Conservation (phyloP, 2,329 filamentous ascomycete genomes). For the Sphaceloma murrayae region DNA sequence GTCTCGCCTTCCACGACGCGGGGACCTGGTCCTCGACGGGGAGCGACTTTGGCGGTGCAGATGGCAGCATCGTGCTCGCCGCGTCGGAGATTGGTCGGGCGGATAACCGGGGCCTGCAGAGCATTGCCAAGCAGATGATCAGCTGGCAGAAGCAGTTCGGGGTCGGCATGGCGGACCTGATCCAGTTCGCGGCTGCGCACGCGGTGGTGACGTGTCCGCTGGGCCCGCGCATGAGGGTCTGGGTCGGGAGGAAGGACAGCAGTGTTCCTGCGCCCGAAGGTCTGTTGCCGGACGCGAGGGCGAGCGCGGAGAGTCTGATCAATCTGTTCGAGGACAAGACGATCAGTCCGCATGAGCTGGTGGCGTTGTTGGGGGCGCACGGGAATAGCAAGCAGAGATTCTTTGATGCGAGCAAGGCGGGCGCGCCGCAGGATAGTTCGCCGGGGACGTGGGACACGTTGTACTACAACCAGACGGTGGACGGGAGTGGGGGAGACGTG, state of each 20-base stretch:
- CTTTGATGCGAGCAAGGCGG: slow-evolving; percentile 26
- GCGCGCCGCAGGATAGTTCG: slow-evolving; percentile 31
- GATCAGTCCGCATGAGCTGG: slow-evolving; percentile 31
- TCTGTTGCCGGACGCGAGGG: slow-evolving; percentile 28
- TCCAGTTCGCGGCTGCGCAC: slow-evolving; percentile 32
- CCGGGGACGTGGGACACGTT: slow-evolving; percentile 32
- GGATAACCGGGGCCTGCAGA: slow-evolving; percentile 27
- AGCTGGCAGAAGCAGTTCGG: slow-evolving; percentile 25
- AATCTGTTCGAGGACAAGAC: slow-evolving; percentile 33
- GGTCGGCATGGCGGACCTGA: slow-evolving; percentile 32
- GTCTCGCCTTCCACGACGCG: slow-evolving; percentile 42
- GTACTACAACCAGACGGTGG: slow-evolving; percentile 30
- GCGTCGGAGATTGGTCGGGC: slow-evolving; percentile 32
- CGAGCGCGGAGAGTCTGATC: slow-evolving; percentile 29
- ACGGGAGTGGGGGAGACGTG: slow-evolving; percentile 26
- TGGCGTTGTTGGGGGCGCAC: slow-evolving; percentile 32
- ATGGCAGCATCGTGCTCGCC: slow-evolving; percentile 38
- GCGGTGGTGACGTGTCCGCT: slow-evolving; percentile 33
- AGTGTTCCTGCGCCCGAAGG: slow-evolving; percentile 28
- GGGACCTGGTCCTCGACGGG: slow-evolving; percentile 35
- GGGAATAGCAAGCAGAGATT: slow-evolving; percentile 32
- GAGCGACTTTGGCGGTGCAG: slow-evolving; percentile 35
- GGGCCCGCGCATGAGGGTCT: slow-evolving; percentile 31
- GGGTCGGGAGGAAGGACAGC: slow-evolving; percentile 33
- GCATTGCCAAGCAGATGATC: slow-evolving; percentile 18